A percentile compares a stretch with the other conserved stretches of the same genome.
phyloP scores from a whole-genome alignment of 148 eudicot genomes.

The Amaranthus cruentus region DNA sequence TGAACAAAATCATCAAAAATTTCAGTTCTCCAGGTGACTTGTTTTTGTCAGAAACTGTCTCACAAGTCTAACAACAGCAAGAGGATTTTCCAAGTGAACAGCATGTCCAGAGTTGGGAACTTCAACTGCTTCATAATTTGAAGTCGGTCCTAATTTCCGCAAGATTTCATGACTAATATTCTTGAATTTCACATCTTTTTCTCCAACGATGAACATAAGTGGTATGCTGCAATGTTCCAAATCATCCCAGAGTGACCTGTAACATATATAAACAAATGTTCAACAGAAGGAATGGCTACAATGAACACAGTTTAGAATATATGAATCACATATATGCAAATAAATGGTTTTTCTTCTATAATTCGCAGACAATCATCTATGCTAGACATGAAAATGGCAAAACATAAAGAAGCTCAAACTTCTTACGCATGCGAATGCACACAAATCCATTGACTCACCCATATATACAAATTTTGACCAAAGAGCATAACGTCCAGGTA shows the following conservation, averaged over 20 bases:
- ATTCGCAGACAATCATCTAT: background rate
- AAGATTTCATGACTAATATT: slow-evolving; percentile 48
- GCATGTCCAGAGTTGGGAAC: slow-evolving; percentile 83
- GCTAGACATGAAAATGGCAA: background rate
- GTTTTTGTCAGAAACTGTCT: slow-evolving; percentile 44
- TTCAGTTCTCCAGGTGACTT: background rate
- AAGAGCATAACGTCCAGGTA: background rate
- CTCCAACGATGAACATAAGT: slow-evolving; percentile 60
- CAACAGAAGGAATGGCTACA: background rate
- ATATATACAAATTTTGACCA: background rate
- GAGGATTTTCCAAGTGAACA: slow-evolving; percentile 86
- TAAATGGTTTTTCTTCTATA: background rate
- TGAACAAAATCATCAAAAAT: too few relatives aligned
- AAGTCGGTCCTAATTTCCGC: slow-evolving; percentile 26
- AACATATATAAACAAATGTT: slow-evolving; percentile 6
- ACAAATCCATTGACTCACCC: too few relatives aligned
- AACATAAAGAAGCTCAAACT: background rate
- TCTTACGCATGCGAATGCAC: too few relatives aligned
- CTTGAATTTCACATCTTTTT: slow-evolving; percentile 68
- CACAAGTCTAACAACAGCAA: slow-evolving; percentile 47
- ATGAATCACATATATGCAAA: background rate
- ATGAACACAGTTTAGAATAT: background rate
- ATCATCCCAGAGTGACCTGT: slow-evolving; percentile 84
- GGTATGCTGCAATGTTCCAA: slow-evolving; percentile 55
- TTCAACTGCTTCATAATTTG: slow-evolving; percentile 34